Conservation (phyloP, 2,329 filamentous ascomycete genomes). For the Ramularia collo-cygni region DNA sequence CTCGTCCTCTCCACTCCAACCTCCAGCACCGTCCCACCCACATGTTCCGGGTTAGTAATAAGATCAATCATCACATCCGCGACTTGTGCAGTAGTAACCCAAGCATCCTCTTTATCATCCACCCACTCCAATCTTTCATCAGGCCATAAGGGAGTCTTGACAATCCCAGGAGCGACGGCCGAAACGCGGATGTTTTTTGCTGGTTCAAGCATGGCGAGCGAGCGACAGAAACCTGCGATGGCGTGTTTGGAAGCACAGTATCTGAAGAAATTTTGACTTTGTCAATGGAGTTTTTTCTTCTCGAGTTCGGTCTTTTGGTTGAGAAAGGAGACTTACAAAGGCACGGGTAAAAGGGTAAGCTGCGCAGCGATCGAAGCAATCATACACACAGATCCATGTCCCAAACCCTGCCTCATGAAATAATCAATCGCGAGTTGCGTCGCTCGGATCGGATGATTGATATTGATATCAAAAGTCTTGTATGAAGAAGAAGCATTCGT, state of each 20-base stretch:
- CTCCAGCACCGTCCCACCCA: conserved; percentile 5
- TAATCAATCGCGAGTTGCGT: conserved; percentile 38
- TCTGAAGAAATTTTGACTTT: too few species aligned
- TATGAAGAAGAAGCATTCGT: conserved; percentile 13
- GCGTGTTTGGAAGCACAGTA: conserved; percentile 29
- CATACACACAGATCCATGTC: conserved; percentile 27
- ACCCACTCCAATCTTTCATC: neutral
- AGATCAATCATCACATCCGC: conserved; percentile 5
- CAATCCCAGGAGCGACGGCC: conserved; percentile 51
- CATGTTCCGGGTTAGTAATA: conserved; percentile 2
- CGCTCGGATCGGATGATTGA: conserved; percentile 38
- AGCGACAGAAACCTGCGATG: conserved; percentile 40
- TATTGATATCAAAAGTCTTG: conserved; percentile 35
- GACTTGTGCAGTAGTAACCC: conserved; percentile 3
- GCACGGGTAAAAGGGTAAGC: conserved; percentile 26
- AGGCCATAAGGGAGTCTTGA: conserved; percentile 38
- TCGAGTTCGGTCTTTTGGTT: too few species aligned
- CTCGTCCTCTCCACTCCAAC: conserved; percentile 1
- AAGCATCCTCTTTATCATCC: conserved; percentile 2
- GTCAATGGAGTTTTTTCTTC: too few species aligned
- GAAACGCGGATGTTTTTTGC: conserved; percentile 48
- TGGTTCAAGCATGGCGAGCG: conserved; percentile 41
- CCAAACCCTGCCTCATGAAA: conserved; percentile 26
- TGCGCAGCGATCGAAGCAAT: conserved; percentile 39
- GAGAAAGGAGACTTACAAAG: conserved; percentile 39